Conservation (phyloP, 495 filamentous ascomycete genomes). For the Neurospora sp. region DNA sequence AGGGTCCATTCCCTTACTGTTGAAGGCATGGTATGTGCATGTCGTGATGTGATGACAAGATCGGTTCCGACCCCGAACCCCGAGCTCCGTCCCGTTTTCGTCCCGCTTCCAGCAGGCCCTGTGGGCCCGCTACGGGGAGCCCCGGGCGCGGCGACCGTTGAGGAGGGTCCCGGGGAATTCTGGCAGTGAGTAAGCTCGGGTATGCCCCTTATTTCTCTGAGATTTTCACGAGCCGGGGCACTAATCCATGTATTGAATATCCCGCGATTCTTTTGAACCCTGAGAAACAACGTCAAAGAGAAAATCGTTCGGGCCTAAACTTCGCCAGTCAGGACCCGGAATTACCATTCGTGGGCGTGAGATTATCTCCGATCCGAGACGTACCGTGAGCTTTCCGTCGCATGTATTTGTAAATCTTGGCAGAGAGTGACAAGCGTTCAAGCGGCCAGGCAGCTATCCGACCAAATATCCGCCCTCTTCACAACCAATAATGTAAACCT, state of each 20-base stretch:
- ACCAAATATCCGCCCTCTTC: background rate
- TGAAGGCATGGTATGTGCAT: background rate
- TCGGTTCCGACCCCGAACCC: background rate
- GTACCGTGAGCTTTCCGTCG: background rate
- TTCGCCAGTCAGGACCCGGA: background rate
- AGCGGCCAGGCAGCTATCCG: background rate
- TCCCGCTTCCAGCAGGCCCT: background rate
- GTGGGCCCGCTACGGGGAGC: background rate
- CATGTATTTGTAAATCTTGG: background rate
- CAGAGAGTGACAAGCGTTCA: background rate
- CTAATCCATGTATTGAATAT: background rate
- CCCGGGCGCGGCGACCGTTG: background rate
- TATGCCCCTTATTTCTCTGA: background rate
- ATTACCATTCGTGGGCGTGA: background rate
- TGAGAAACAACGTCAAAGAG: background rate
- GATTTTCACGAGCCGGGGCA: background rate
- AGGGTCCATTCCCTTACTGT: background rate
- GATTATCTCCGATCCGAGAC: background rate
- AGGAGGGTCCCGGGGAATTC: background rate
- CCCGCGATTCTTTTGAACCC: background rate
- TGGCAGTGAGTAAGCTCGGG: background rate
- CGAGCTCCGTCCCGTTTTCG: background rate
- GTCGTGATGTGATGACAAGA: background rate
- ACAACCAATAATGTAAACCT: background rate
- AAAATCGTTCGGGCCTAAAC: background rate